These are phyloP conservation scores for Echinochloa phyllopogon DNA, from an alignment of 176 grass and related monocot genomes.

Conservation along the genomic window DNA sequence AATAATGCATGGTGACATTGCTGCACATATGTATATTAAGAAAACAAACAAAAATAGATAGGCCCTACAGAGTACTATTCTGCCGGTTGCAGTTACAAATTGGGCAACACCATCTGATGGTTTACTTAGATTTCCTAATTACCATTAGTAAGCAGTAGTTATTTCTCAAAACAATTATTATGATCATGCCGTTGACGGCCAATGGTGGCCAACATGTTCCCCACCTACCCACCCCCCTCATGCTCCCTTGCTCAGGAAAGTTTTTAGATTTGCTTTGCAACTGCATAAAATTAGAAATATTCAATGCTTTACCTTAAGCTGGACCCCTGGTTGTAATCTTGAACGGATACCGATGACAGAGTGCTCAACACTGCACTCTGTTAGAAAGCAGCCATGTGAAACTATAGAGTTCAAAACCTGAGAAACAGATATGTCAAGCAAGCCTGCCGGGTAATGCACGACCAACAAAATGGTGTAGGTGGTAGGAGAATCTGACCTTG, in stretches of 20 bases:
- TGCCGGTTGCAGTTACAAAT: no score
- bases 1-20: neutral
- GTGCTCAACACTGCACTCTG: slow-evolving; percentile 68
- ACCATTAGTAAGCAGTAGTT: neutral
- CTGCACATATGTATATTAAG: neutral
- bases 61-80: neutral
- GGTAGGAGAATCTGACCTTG: slow-evolving; percentile 49
- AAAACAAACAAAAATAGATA: neutral
- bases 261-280: neutral
- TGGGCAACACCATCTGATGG: neutral
- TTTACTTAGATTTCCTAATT: neutral
- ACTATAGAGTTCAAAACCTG: slow-evolving; percentile 81
- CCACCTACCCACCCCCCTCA: neutral
- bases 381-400: slow-evolving; percentile 86
- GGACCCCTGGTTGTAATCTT: slow-evolving; percentile 63
- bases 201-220: neutral
- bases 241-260: neutral
- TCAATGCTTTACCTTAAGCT: slow-evolving; percentile 69
- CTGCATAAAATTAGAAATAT: neutral
- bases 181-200: neutral
- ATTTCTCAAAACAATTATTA: neutral
- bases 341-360: slow-evolving; percentile 79
- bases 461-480: neutral
- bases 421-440: slow-evolving; percentile 36
- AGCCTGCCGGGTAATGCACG: neutral